Conservation (phyloP, 495 filamentous ascomycete genomes). For the Platismatia glauca region DNA sequence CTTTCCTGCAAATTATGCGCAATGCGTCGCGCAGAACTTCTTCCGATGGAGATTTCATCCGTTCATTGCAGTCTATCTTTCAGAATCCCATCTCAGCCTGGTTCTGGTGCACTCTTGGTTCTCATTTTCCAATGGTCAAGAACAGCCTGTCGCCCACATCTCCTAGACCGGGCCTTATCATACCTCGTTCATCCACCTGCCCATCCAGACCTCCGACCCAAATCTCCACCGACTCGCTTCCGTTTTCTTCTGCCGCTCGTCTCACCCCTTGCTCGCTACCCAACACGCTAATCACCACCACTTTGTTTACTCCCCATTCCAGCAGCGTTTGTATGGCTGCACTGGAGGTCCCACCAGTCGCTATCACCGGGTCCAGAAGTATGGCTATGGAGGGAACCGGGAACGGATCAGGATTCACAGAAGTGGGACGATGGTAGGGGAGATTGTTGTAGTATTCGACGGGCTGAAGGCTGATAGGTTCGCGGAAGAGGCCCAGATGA, state of each 20-base stretch:
- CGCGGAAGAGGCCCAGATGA: constrained; percentile 89
- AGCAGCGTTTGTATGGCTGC: constrained; percentile 82
- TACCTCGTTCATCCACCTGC: constrained; percentile 62
- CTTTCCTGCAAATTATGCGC: neutral
- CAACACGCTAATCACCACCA: constrained; percentile 71
- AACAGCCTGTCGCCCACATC: constrained; percentile 92
- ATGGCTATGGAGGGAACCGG: constrained; percentile 58
- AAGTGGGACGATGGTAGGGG: constrained; percentile 54
- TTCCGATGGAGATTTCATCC: neutral
- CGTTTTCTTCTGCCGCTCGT: constrained; percentile 63
- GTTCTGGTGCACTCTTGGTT: neutral
- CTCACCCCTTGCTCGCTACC: constrained; percentile 57
- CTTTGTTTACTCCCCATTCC: constrained; percentile 80
- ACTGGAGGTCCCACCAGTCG: constrained; percentile 80
- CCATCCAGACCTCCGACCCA: constrained; percentile 76
- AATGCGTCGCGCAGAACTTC: neutral
- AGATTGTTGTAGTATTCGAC: constrained; percentile 99
- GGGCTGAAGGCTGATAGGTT: constrained; percentile 70
- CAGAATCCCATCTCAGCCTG: neutral
- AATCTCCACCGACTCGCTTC: constrained; percentile 61
- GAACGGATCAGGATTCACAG: constrained; percentile 28
- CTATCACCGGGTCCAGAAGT: constrained; percentile 85
- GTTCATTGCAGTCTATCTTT: neutral
- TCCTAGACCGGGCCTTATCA: constrained; percentile 85
- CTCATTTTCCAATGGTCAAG: constrained; percentile 80